Evolutionary conservation across 257 asterid species (phyloP), one percentile per base, ranked within the genome.

Genomic region (Ajuga chamaepitys): DNA sequence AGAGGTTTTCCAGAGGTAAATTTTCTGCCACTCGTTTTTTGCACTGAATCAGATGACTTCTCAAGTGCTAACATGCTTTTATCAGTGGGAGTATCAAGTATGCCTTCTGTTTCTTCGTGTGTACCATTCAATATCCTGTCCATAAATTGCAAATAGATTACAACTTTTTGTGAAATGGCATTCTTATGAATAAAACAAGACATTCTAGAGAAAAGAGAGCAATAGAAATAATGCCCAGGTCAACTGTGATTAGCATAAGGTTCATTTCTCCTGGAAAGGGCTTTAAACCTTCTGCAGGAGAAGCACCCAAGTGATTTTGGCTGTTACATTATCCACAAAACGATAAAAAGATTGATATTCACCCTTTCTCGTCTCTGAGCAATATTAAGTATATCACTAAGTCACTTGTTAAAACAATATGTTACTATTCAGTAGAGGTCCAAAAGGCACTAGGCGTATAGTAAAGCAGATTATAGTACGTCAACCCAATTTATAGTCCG

Each of bases 121-220:
- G 82, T 83, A 73, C 76, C 91, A 72, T 79, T 75, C 73, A 89
- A 56, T 69, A 83, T 63, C 95, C 97, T 94, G 78, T 68, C 69
- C 22, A 54, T 1, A 75, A 51, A 70, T 72, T 56, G 71, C 57
- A 54, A 18, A 59, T 10, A 51, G 3, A 20, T 50, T 26, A 26
- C 30, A 14, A 57, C 54, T 67, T 67, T 52, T 41, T 60, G 13
- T 51, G 37, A 56, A 56, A 62, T 50, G 24, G 35, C 42, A 69
- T 60, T 69, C 42, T 9, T 25, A 38, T 16, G 54, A 46, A n/a
- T 45, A 58, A 66, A 46, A n/a, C 26, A 35, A 8, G 34, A 44
- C 4, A 51, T 22, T 51, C 37, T 4, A 59, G 64, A 62, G 47
- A 37, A 68, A 66, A 41, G 52, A 58, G 54, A 7, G 44, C 66